Evolutionary conservation across 371 early-diverging fungal species (phyloP).

Genomic region (Mucor plumbeus): DNA sequence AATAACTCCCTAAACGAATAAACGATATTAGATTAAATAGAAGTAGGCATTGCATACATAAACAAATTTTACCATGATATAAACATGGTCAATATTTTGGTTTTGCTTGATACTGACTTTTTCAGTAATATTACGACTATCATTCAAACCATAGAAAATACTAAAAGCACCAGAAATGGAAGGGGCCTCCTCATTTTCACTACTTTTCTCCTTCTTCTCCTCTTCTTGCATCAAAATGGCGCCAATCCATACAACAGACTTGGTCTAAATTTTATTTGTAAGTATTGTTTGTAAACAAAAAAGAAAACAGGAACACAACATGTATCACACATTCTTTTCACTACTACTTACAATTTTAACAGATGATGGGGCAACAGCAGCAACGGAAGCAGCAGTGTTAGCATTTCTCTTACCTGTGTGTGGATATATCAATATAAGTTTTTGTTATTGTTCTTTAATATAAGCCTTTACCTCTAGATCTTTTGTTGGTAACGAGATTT

Average conservation of each 20-base stretch:
- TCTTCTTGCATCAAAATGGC: slow-evolving; percentile 16
- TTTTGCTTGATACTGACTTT: slow-evolving; percentile 3
- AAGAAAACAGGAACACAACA: background rate
- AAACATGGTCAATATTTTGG: slow-evolving; percentile 26
- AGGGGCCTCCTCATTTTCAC: background rate
- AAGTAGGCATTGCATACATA: no score
- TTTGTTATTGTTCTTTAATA: no score
- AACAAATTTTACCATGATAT: slow-evolving; percentile 16
- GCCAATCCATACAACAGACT: slow-evolving; percentile 22
- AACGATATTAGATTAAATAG: background rate
- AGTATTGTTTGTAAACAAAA: background rate
- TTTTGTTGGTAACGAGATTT: slow-evolving; percentile 10
- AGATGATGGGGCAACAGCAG: background rate
- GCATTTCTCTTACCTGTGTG: slow-evolving; percentile 3
- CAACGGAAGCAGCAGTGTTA: background rate
- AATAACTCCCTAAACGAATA: slow-evolving; percentile 22
- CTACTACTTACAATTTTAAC: slow-evolving; percentile 10
- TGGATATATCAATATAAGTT: background rate
- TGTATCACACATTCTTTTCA: background rate
- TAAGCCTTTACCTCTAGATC: slow-evolving; percentile 15
- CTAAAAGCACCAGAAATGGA: slow-evolving; percentile 15
- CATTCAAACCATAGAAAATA: slow-evolving; percentile 22
- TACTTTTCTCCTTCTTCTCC: background rate
- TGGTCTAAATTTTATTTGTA: background rate
- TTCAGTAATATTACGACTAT: slow-evolving; percentile 20